Conservation (phyloP, 257 asterid species). For the Plectranthus barbatus region DNA sequence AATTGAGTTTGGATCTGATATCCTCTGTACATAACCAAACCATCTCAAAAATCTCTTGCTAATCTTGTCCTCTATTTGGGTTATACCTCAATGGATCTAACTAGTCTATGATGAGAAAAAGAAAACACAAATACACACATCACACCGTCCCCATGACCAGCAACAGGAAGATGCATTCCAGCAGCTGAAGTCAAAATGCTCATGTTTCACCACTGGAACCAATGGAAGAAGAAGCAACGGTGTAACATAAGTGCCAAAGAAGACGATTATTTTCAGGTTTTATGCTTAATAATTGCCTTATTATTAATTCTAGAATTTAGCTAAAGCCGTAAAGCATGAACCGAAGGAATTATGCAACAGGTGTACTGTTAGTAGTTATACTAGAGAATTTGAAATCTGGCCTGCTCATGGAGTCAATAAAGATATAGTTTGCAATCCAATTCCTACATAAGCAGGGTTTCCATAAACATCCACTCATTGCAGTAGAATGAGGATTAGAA, state of each 20-base stretch:
- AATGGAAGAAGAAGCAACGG: background rate
- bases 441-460: background rate
- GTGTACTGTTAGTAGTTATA: background rate
- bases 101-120: background rate
- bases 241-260: background rate
- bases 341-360: background rate
- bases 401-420: background rate
- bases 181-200: background rate
- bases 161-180: background rate
- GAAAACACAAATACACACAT: background rate
- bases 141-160: background rate
- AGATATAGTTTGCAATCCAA: background rate
- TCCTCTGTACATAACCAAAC: no score
- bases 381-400: background rate
- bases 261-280: background rate
- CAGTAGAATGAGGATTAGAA: background rate
- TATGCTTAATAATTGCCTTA: background rate
- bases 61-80: background rate
- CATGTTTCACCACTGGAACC: background rate
- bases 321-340: background rate
- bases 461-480: background rate
- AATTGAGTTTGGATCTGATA: background rate
- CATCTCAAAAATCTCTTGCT: background rate
- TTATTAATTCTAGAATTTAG: background rate
- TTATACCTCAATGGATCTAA: background rate